phyloP scores from a whole-genome alignment of 768 basidiomycete species.

The Kwoniella europaea region DNA sequence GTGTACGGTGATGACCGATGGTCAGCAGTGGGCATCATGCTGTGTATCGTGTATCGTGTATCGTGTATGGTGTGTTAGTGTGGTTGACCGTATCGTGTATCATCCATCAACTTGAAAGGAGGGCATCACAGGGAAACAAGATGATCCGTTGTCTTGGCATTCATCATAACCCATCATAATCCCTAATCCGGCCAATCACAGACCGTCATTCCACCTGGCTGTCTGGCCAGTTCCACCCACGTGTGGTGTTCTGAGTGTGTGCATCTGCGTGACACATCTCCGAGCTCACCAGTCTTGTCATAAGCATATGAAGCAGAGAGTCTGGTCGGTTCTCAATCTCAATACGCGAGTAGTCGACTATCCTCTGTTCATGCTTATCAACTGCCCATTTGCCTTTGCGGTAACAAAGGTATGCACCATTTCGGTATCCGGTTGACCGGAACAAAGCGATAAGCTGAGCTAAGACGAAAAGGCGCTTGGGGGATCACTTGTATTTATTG shows the following conservation, averaged over 20 bases:
- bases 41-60: conserved; percentile 1
- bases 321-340: not conserved
- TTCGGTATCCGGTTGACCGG: not conserved
- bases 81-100: not conserved
- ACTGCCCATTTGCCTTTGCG: not conserved
- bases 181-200: not conserved
- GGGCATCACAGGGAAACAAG: not conserved
- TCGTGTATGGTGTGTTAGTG: not conserved
- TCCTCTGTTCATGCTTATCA: no score
- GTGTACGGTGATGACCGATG: conserved; percentile 33
- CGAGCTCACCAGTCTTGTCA: no score
- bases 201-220: not conserved
- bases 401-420: not conserved
- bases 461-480: no score
- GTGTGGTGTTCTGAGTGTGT: no score
- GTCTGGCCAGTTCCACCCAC: not conserved
- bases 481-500: no score
- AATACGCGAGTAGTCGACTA: not conserved
- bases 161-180: conserved; percentile 12
- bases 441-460: no score
- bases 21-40: conserved; percentile 15
- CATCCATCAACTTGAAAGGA: not conserved
- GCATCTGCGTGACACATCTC: no score
- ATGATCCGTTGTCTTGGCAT: conserved; percentile 15
- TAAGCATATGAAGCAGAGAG: not conserved